Evolutionary conservation across 768 basidiomycete species (phyloP).

Genomic region (Amanita molliuscula): DNA sequence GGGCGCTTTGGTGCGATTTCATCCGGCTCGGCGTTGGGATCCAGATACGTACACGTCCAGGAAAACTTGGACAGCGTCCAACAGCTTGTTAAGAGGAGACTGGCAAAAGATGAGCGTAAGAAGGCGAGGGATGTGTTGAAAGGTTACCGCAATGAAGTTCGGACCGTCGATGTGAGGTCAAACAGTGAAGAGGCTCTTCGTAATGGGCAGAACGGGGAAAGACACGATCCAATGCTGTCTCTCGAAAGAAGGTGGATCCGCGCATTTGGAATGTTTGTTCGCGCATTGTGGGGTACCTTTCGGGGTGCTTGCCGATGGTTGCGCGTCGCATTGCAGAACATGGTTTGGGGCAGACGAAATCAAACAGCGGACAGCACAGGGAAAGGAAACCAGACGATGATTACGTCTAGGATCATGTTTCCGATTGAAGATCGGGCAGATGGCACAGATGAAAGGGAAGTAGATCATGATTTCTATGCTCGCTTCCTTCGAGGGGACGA

Average conservation of each 20-base stretch:
- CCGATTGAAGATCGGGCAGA: constrained; percentile 15
- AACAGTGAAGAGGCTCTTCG: constrained; percentile 2
- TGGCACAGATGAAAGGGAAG: constrained; percentile 12
- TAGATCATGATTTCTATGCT: constrained; percentile 34
- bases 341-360: constrained; percentile 5
- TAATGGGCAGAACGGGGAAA: constrained; percentile 9
- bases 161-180: constrained; percentile 3
- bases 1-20: constrained; percentile 1
- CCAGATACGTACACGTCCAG: constrained; percentile 1
- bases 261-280: constrained; percentile 11
- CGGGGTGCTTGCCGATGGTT: constrained; percentile 12
- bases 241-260: constrained; percentile 9
- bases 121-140: neutral
- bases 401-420: constrained; percentile 3
- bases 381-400: constrained; percentile 9
- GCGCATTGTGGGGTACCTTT: constrained; percentile 16
- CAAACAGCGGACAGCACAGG: constrained; percentile 7
- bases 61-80: neutral
- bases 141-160: constrained; percentile 4
- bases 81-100: neutral
- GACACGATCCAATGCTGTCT: constrained; percentile 3
- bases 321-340: constrained; percentile 10
- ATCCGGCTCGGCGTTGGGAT: neutral
- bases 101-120: neutral
- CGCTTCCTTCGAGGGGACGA: constrained; percentile 54